Base-by-base conservation (phyloP, 148 eudicot genomes). In the Talinum fruticosum region DNA sequence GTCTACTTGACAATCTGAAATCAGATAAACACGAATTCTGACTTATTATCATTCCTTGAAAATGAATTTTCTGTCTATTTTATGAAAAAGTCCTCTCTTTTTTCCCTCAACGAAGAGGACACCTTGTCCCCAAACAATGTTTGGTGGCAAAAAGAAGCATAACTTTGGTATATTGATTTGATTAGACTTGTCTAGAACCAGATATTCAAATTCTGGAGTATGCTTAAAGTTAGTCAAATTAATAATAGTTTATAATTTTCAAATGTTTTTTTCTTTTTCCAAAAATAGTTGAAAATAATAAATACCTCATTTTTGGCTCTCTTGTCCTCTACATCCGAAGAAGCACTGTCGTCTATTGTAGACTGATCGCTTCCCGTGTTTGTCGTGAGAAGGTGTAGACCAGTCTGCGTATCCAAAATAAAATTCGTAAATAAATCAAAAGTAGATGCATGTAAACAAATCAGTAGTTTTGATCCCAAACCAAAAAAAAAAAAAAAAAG, bases 321-420 rank as follows among this genome's bases (percentile, higher is more conserved):
- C 59, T 81, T 82, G 41, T 90, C 88, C 32, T 87, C 93, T 1
- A 69, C 87, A 66, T 87, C 89, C 2, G 89, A 83, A 32, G 92
- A 90, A 68, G 86, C 47, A 69, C 93, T 87, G 66, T 90, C 98
- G 62, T 91, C 97, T 29, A 90, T 77, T 21, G 84, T 87, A 1
- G 96, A 90, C 73, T 86, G 92, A 81, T 94, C 92, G 61, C 97
- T 89, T 71, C 86, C 87, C 3, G 88, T 73, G 69, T 88, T 92
- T 53, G 93, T 84, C 3, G 92, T 94, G 34, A 80, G 85, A 71
- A 94, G 96, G 81, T 86, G 92, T 76, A 92, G 81, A 51, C 93
- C 92, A 35, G 95, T 92, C 97, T 94, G 81, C 33, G 19, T 3
- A 67, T 12, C 6, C 0, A 38, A 19, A 38, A 13, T 23, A 3